phyloP scores from a whole-genome alignment of 2,329 filamentous ascomycete species.

The Aspergillus sp. region DNA sequence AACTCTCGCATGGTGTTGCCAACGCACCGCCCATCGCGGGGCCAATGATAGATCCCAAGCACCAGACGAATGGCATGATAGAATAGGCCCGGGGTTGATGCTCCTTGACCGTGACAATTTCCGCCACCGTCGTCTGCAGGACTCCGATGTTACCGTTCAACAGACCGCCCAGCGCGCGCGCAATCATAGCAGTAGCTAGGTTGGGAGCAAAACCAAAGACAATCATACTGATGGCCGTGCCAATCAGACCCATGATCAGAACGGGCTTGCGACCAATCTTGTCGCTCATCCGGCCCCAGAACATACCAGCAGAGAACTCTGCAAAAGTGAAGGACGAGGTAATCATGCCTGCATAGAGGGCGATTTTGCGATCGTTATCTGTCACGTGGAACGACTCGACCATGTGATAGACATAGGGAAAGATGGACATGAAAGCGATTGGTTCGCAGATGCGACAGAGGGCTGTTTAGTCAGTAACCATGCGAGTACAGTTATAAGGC shows the following conservation, averaged over 20 bases:
- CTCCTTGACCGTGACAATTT: constrained; percentile 85
- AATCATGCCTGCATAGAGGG: constrained; percentile 90
- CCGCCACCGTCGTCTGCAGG: constrained; percentile 87
- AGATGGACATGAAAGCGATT: constrained; percentile 99
- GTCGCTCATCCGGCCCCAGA: constrained; percentile 92
- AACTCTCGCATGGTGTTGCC: constrained; percentile 76
- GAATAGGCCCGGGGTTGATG: constrained; percentile 93
- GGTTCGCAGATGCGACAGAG: constrained; percentile 95
- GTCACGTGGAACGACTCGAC: constrained; percentile 84
- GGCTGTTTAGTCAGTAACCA: constrained; percentile 30
- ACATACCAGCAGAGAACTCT: constrained; percentile 84
- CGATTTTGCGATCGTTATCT: constrained; percentile 69
- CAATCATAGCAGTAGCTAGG: constrained; percentile 74
- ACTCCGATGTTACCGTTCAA: constrained; percentile 97
- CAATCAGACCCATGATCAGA: constrained; percentile 77
- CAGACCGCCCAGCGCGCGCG: constrained; percentile 79
- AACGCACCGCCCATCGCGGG: constrained; percentile 86
- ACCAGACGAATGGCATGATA: constrained; percentile 98
- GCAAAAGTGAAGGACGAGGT: constrained; percentile 94
- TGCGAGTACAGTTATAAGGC: not conserved
- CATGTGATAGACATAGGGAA: constrained; percentile 98
- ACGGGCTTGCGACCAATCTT: constrained; percentile 88
- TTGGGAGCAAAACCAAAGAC: constrained; percentile 85
- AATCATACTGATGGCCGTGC: constrained; percentile 87
- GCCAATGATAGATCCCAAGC: constrained; percentile 89